These are phyloP conservation scores for Venturia effusa DNA, from an alignment of 2,329 filamentous ascomycete species.

Conservation along the genomic window DNA sequence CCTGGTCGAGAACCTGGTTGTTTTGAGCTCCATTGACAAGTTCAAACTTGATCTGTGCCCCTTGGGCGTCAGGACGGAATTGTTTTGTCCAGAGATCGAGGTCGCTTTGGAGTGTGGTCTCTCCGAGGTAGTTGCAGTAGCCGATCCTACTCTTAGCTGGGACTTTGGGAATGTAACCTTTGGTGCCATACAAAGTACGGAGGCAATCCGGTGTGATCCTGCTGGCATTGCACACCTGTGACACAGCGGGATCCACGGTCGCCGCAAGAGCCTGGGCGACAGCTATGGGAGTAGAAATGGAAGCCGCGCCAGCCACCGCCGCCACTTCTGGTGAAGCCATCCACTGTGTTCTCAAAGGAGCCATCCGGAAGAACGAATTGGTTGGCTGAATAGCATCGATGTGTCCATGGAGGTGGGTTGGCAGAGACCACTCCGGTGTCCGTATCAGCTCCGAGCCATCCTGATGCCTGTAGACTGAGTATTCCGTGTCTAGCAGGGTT, in stretches of 20 bases:
- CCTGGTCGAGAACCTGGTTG: background rate
- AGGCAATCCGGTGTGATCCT: conserved; percentile 10
- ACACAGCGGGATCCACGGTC: background rate
- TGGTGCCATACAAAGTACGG: conserved; percentile 7
- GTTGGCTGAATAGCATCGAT: conserved; percentile 57
- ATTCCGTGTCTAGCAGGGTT: conserved; percentile 45
- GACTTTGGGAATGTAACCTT: conserved; percentile 7
- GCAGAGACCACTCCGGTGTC: conserved; percentile 51
- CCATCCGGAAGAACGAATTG: conserved; percentile 38
- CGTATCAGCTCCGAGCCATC: conserved; percentile 35
- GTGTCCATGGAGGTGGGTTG: conserved; percentile 40
- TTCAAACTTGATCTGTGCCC: conserved; percentile 7
- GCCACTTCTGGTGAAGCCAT: background rate
- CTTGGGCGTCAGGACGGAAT: conserved; percentile 10
- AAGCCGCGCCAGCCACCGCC: background rate
- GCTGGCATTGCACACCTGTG: conserved; percentile 9
- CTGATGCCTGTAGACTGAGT: conserved; percentile 44
- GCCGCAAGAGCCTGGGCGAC: background rate
- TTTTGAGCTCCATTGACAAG: conserved; percentile 5
- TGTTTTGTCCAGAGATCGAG: conserved; percentile 2
- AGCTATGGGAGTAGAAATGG: background rate
- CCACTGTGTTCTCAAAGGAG: background rate
- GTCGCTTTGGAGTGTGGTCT: conserved; percentile 4
- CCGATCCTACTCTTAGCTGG: conserved; percentile 9
- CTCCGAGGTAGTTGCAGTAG: conserved; percentile 10